Evolutionary conservation across 306 rosid genomes (phyloP).

Genomic region (Cajanus cajan): DNA sequence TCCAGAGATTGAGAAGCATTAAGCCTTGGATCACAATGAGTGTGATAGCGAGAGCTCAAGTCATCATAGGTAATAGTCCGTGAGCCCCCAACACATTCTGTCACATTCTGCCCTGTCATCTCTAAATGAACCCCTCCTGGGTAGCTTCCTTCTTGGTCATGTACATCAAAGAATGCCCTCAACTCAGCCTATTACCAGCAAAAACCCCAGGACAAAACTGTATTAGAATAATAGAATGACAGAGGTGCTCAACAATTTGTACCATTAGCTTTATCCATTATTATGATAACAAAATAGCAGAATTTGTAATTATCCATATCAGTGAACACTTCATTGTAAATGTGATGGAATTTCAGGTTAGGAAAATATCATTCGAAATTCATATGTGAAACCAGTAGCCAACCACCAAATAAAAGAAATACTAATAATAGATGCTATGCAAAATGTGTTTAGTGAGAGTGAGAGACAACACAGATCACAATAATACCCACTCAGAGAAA

Average conservation of each 20-base stretch:
- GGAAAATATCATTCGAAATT: constrained; percentile 8
- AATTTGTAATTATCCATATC: neutral
- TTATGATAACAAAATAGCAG: neutral
- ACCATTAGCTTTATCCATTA: neutral
- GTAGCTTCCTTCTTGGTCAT: constrained; percentile 54
- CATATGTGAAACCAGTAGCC: neutral
- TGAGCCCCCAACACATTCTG: constrained; percentile 59
- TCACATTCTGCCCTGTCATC: constrained; percentile 59
- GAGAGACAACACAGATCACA: constrained; percentile 6
- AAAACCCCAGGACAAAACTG: neutral
- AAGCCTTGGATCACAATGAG: constrained; percentile 57
- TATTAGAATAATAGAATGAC: neutral
- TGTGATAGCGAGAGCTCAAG: constrained; percentile 59
- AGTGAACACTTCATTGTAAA: neutral
- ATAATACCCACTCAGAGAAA: neutral
- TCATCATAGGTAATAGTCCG: constrained; percentile 49
- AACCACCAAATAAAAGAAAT: neutral
- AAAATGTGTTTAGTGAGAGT: neutral
- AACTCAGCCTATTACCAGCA: constrained; percentile 45
- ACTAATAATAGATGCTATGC: constrained; percentile 17
- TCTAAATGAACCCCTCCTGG: constrained; percentile 59
- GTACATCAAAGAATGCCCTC: constrained; percentile 61
- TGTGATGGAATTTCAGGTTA: neutral
- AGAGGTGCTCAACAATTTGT: neutral
- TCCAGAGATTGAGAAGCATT: constrained; percentile 61